These are phyloP conservation scores for Epichloe baconii DNA, from an alignment of 2,329 filamentous ascomycete genomes.

Conservation along the genomic window DNA sequence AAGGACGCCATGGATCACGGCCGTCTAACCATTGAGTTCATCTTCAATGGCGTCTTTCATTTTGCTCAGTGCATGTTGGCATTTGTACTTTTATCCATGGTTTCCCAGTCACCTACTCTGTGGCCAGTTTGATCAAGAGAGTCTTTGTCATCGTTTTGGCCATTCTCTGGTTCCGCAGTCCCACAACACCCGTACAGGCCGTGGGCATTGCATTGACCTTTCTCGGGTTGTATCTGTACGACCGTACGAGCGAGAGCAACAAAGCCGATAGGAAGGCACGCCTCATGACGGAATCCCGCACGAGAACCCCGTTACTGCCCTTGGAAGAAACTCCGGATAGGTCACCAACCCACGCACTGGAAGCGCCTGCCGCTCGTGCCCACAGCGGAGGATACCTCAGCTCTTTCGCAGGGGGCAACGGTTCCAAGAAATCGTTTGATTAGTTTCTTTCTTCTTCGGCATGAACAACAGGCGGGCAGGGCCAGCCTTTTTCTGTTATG, in stretches of 20 bases:
- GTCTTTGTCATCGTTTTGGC: constrained; percentile 94
- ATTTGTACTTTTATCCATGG: constrained; percentile 81
- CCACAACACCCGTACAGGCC: constrained; percentile 71
- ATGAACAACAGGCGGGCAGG: background rate
- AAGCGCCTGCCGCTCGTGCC: constrained; percentile 19
- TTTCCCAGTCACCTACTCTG: constrained; percentile 96
- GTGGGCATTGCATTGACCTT: constrained; percentile 83
- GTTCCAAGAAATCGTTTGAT: constrained; percentile 46
- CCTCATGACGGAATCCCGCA: constrained; percentile 35
- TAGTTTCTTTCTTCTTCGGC: constrained; percentile 11
- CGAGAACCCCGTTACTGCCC: constrained; percentile 48
- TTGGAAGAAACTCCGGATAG: constrained; percentile 32
- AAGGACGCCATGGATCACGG: constrained; percentile 65
- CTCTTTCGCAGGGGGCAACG: constrained; percentile 23
- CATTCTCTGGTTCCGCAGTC: constrained; percentile 90
- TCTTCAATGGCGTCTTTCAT: constrained; percentile 95
- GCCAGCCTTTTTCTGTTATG: background rate
- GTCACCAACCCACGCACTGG: background rate
- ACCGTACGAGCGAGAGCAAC: constrained; percentile 77
- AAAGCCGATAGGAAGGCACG: constrained; percentile 76
- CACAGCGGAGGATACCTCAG: constrained; percentile 34
- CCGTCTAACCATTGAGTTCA: constrained; percentile 64
- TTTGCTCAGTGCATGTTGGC: constrained; percentile 94
- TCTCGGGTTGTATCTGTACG: constrained; percentile 86
- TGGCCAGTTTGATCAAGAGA: constrained; percentile 89